A percentile compares a stretch with the other conserved stretches of the same genome.
phyloP scores from a whole-genome alignment of 1,139 yeast species.

The Debaryomyces fabryi region DNA sequence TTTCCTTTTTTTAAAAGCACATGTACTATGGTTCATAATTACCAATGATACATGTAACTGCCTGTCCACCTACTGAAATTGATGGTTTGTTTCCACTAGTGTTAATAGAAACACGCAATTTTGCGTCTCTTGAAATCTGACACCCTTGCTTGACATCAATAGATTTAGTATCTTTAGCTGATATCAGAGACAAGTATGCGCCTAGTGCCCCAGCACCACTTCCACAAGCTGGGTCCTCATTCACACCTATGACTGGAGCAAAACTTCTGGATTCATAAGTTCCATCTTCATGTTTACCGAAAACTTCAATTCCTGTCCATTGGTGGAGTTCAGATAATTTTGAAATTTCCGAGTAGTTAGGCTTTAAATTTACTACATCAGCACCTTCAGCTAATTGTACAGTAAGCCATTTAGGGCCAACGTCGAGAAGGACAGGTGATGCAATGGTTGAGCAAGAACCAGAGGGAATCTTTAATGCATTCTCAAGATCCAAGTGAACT shows the following conservation, averaged over 20 bases:
- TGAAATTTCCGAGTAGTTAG: constrained; percentile 28
- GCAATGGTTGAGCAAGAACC: constrained; percentile 12
- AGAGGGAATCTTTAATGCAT: constrained; percentile 19
- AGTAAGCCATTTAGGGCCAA: constrained; percentile 49
- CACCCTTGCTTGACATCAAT: constrained; percentile 36
- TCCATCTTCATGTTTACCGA: constrained; percentile 31
- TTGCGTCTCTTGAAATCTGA: constrained; percentile 36
- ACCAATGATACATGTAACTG: constrained; percentile 35
- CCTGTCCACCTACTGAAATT: constrained; percentile 28
- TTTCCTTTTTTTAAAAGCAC: no score
- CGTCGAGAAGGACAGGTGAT: constrained; percentile 27
- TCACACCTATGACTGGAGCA: constrained; percentile 35
- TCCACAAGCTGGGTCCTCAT: constrained; percentile 58
- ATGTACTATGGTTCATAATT: background rate
- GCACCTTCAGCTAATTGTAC: constrained; percentile 29
- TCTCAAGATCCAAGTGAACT: constrained; percentile 20
- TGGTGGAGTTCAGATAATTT: constrained; percentile 20
- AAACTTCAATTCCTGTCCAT: constrained; percentile 38
- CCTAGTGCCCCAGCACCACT: constrained; percentile 48
- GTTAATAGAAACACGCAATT: constrained; percentile 22
- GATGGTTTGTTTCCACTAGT: constrained; percentile 21
- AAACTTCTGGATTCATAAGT: constrained; percentile 41
- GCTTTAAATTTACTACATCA: constrained; percentile 29
- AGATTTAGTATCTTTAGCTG: constrained; percentile 8
- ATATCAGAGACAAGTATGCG: constrained; percentile 20